These are phyloP conservation scores for Hirsutella rhossiliensis DNA, from an alignment of 2,329 filamentous ascomycete genomes.

Conservation along the genomic window DNA sequence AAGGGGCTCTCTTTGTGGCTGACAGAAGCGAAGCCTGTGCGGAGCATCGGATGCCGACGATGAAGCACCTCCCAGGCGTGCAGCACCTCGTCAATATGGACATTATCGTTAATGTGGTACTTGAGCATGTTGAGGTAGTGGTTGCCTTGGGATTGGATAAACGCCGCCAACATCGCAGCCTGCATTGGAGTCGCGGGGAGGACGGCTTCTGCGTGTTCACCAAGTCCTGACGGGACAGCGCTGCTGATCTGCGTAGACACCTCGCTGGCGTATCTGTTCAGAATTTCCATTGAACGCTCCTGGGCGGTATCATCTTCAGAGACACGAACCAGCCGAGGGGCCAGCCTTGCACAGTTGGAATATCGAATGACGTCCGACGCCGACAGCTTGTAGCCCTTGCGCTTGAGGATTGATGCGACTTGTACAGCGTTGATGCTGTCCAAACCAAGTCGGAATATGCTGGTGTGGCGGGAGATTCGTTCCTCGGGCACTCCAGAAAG, in stretches of 20 bases:
- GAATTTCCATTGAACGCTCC: conserved; percentile 19
- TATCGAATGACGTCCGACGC: conserved; percentile 65
- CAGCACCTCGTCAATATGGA: conserved; percentile 29
- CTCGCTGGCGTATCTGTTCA: conserved; percentile 24
- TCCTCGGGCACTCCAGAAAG: conserved; percentile 40
- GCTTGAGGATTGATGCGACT: conserved; percentile 56
- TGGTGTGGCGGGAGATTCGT: conserved; percentile 47
- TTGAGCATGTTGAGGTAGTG: conserved; percentile 67
- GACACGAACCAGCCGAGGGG: conserved; percentile 12
- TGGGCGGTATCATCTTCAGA: not conserved
- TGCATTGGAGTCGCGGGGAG: conserved; percentile 74
- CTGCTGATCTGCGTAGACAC: conserved; percentile 16
- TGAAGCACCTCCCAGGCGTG: conserved; percentile 48
- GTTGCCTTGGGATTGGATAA: conserved; percentile 50
- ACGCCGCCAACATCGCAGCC: conserved; percentile 67
- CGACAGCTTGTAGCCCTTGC: conserved; percentile 42
- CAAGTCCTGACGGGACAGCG: conserved; percentile 4
- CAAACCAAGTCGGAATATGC: conserved; percentile 78
- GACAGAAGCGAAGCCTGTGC: conserved; percentile 58
- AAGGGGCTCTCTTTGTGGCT: conserved; percentile 51
- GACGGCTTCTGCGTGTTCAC: conserved; percentile 38
- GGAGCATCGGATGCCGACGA: conserved; percentile 55
- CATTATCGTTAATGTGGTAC: conserved; percentile 31
- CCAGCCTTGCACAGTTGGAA: conserved; percentile 31
- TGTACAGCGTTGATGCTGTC: conserved; percentile 86